These are phyloP conservation scores for Metschnikowia proteae DNA, from an alignment of 805 yeast species.

Conservation along the genomic window DNA sequence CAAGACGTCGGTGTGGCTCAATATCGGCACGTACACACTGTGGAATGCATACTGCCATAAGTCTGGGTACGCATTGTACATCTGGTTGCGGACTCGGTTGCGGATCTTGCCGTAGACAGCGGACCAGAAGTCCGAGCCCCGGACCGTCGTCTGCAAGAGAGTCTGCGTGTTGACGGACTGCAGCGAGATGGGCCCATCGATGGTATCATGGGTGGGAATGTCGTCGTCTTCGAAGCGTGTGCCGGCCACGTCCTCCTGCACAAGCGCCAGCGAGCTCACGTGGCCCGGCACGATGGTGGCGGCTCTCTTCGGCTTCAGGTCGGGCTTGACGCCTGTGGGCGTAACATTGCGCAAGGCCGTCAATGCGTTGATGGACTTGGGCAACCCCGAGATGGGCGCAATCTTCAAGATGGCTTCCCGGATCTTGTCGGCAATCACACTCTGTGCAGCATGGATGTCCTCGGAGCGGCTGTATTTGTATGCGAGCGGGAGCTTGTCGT, in stretches of 20 bases:
- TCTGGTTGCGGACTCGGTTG: conserved; percentile 59
- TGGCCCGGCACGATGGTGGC: conserved; percentile 30
- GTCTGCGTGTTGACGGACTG: conserved; percentile 28
- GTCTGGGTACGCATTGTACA: conserved; percentile 79
- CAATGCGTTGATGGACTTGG: conserved; percentile 78
- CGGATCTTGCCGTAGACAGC: conserved; percentile 74
- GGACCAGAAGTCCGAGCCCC: conserved; percentile 71
- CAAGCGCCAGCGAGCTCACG: conserved; percentile 34
- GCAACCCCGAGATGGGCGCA: conserved; percentile 78
- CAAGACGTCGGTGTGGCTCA: conserved; percentile 64
- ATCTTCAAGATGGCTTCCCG: conserved; percentile 78
- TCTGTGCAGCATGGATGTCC: conserved; percentile 36
- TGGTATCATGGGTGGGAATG: conserved; percentile 26
- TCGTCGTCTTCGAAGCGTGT: conserved; percentile 29
- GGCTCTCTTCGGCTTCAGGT: conserved; percentile 25
- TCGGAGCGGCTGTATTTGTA: conserved; percentile 32
- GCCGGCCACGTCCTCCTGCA: conserved; percentile 38
- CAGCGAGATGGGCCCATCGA: conserved; percentile 39
- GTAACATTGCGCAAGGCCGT: conserved; percentile 61
- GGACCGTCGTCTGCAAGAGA: conserved; percentile 26
- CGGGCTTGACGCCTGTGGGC: conserved; percentile 40
- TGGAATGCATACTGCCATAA: conserved; percentile 69
- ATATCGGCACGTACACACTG: conserved; percentile 73
- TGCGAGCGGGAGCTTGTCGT: conserved; percentile 35
- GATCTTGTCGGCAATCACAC: conserved; percentile 46